phyloP scores from a whole-genome alignment of 2,329 filamentous ascomycete genomes.

The Aureobasidium vineae region DNA sequence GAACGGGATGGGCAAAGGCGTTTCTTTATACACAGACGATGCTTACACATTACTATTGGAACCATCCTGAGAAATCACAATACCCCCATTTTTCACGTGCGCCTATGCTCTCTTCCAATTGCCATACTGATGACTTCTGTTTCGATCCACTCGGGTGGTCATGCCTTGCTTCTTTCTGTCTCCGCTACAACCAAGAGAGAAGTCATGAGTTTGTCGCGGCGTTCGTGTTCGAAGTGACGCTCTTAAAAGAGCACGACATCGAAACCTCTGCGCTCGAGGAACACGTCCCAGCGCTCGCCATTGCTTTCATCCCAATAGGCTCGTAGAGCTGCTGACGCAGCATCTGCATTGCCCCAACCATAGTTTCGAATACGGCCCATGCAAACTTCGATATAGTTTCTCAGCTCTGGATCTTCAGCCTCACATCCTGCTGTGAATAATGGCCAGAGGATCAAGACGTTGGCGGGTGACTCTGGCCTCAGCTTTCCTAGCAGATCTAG shows the following conservation, averaged over 20 bases:
- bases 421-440: slow-evolving; percentile 25
- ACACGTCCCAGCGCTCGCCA: slow-evolving; percentile 26
- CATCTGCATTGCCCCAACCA: slow-evolving; percentile 22
- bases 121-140: not conserved
- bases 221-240: too few relatives aligned
- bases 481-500: not conserved
- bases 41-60: not conserved
- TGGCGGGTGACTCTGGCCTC: slow-evolving; percentile 20
- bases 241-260: slow-evolving; percentile 22
- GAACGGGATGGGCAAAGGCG: slow-evolving; percentile 1
- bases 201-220: too few relatives aligned
- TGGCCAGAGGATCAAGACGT: slow-evolving; percentile 21
- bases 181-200: too few relatives aligned
- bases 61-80: slow-evolving; percentile 1
- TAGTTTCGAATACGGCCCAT: slow-evolving; percentile 12
- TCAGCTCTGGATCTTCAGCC: slow-evolving; percentile 6
- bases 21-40: not conserved
- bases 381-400: slow-evolving; percentile 5
- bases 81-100: not conserved
- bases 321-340: not conserved
- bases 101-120: not conserved
- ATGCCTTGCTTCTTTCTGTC: not conserved
- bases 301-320: slow-evolving; percentile 16
- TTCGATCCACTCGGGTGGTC: not conserved
- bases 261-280: slow-evolving; percentile 19